phyloP scores from a whole-genome alignment of 2,329 filamentous ascomycete species.

The Cryphonectria parasitica region DNA sequence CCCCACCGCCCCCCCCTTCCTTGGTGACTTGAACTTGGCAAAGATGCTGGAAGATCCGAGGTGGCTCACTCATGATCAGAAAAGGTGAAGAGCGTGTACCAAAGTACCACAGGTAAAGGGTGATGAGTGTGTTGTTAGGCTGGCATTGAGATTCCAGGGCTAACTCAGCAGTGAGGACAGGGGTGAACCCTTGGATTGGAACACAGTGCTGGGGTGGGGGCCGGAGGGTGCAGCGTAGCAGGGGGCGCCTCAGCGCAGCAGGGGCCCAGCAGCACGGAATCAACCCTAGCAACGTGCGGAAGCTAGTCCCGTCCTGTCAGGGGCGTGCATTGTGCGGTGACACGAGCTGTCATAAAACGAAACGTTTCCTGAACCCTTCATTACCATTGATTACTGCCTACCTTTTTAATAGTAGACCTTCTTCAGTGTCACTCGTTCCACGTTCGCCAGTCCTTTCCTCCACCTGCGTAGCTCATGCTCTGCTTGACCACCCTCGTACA shows the following conservation, averaged over 20 bases:
- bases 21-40: neutral
- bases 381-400: neutral
- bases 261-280: neutral
- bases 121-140: no score
- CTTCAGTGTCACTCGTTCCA: neutral
- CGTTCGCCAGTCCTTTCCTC: neutral
- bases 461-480: neutral
- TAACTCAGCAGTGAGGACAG: neutral
- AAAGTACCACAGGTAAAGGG: neutral
- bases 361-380: constrained; percentile 4
- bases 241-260: neutral
- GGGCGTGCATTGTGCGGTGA: neutral
- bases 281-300: constrained; percentile 2
- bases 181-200: neutral
- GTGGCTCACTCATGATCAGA: neutral
- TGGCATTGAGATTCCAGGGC: neutral
- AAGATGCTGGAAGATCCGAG: neutral
- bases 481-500: neutral
- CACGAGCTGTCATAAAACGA: constrained; percentile 4
- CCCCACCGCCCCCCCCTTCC: neutral
- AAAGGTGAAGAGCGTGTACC: neutral
- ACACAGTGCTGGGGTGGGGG: neutral
- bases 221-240: neutral
- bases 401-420: neutral
- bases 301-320: neutral